Evolutionary conservation across 164 flowering plant species (phyloP).

Genomic region (Stephania cephalantha): DNA sequence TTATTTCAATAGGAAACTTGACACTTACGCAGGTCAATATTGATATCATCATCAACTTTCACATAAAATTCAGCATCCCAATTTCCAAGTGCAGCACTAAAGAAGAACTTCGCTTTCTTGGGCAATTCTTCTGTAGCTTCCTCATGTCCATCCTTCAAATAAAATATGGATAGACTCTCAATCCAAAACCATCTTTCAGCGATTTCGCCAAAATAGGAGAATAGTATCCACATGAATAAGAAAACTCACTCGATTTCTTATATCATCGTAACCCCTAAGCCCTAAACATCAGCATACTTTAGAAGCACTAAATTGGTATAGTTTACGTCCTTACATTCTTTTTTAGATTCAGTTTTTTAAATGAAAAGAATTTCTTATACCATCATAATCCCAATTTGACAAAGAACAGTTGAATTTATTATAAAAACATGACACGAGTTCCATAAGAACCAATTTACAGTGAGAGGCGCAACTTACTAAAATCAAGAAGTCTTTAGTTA

Average conservation of each 20-base stretch:
- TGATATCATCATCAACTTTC: constrained; percentile 81
- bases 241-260: too few species aligned
- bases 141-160: constrained; percentile 81
- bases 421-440: neutral
- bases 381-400: neutral
- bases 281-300: neutral
- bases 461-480: constrained; percentile 50
- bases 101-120: constrained; percentile 91
- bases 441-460: neutral
- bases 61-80: constrained; percentile 99
- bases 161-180: constrained; percentile 9
- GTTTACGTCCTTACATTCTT: too few species aligned
- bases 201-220: neutral
- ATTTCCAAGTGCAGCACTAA: constrained; percentile 79
- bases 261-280: too few species aligned
- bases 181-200: neutral
- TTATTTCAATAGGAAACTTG: neutral
- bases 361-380: too few species aligned
- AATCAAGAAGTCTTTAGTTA: constrained; percentile 74
- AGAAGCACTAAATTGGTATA: too few species aligned
- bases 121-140: constrained; percentile 95
- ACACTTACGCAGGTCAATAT: constrained; percentile 68
- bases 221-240: neutral
- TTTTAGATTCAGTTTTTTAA: too few species aligned
- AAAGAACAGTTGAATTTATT: neutral